These are phyloP conservation scores for Erythrobasidium yunnanense DNA, from an alignment of 768 basidiomycete species.

Conservation along the genomic window DNA sequence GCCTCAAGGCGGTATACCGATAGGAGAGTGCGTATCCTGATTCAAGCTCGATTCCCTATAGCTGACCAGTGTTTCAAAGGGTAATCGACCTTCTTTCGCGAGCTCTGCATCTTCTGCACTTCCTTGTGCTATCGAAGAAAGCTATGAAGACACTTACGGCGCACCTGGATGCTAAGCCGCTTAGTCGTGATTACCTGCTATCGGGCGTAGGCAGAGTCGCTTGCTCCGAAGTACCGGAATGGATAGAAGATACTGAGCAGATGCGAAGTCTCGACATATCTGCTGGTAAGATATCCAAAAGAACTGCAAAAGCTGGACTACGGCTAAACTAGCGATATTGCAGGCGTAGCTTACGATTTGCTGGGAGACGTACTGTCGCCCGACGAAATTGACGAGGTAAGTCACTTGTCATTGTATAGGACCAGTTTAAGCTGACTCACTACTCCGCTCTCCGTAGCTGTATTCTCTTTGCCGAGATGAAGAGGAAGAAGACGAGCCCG, in stretches of 20 bases:
- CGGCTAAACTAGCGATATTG: no score
- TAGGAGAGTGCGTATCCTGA: background rate
- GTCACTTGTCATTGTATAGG: background rate
- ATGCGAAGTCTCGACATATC: background rate
- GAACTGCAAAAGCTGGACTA: no score
- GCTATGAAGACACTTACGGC: background rate
- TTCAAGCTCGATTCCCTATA: background rate
- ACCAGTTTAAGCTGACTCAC: background rate
- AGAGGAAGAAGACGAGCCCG: background rate
- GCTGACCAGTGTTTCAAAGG: background rate
- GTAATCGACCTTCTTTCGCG: background rate
- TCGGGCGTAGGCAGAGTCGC: conserved; percentile 5
- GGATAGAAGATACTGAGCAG: background rate
- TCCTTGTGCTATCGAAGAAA: background rate
- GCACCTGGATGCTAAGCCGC: background rate
- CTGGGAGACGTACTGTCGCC: conserved; percentile 16
- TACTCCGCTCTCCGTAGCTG: background rate
- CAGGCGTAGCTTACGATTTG: conserved; percentile 1
- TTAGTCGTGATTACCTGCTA: conserved; percentile 6
- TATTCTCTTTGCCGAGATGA: conserved; percentile 17
- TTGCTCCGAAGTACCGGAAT: conserved; percentile 1
- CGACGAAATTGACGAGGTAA: conserved; percentile 17
- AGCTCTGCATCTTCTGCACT: background rate
- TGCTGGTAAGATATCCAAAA: background rate
- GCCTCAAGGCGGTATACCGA: background rate